Evolutionary conservation across 306 rosid species (phyloP).

Genomic region (Morella rubra): DNA sequence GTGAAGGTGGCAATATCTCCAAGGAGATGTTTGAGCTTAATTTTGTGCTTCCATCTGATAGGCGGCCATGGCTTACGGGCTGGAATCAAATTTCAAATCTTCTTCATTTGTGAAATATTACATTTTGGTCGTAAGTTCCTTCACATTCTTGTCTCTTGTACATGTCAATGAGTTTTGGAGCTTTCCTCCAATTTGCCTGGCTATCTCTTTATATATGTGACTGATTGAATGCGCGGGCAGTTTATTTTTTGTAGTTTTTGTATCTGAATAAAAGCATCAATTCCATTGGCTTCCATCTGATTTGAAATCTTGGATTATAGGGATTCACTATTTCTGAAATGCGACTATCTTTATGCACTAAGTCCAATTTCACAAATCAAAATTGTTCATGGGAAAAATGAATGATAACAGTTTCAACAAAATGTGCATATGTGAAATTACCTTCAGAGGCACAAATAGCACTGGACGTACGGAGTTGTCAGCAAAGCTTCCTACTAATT

Average conservation of each 20-base stretch:
- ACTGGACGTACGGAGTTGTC: neutral
- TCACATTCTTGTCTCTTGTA: constrained; percentile 37
- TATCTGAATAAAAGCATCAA: constrained; percentile 18
- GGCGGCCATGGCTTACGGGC: constrained; percentile 82
- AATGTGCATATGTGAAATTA: neutral
- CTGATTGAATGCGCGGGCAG: neutral
- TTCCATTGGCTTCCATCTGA: neutral
- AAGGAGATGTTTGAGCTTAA: constrained; percentile 97
- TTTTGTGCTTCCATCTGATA: constrained; percentile 85
- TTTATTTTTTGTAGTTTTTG: constrained; percentile 2
- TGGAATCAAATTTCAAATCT: constrained; percentile 86
- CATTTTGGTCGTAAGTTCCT: constrained; percentile 35
- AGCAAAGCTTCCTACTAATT: neutral
- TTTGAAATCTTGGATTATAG: neutral
- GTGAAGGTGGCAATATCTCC: constrained; percentile 90
- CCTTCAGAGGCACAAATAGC: neutral
- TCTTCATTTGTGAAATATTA: constrained; percentile 56
- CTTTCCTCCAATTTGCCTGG: constrained; percentile 27
- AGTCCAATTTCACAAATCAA: neutral
- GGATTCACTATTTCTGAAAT: neutral
- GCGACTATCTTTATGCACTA: neutral
- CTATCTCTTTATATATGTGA: constrained; percentile 3
- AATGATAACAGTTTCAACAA: no score
- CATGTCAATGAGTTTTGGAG: constrained; percentile 44
- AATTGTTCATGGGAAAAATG: no score